phyloP scores from a whole-genome alignment of 345 rosid genomes.

The Lumnitzera littorea region DNA sequence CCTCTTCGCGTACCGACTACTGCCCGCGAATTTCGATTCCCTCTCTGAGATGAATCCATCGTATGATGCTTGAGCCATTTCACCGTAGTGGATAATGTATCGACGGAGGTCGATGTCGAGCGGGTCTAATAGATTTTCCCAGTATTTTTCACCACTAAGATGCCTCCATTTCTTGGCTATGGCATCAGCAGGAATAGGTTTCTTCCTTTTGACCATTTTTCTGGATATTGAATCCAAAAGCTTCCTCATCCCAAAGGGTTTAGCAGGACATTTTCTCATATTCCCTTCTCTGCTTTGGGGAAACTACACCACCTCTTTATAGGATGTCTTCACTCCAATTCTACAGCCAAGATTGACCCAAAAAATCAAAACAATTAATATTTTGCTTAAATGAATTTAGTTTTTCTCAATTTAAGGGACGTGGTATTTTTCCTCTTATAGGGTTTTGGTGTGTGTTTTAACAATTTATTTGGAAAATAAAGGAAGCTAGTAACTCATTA shows the following conservation, averaged over 20 bases:
- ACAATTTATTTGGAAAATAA: too few relatives aligned
- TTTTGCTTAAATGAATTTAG: too few relatives aligned
- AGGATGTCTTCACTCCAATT: too few relatives aligned
- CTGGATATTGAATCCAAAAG: neutral
- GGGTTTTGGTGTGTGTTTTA: too few relatives aligned
- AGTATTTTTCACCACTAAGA: slow-evolving; percentile 53
- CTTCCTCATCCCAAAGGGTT: slow-evolving; percentile 3
- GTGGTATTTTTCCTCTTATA: too few relatives aligned
- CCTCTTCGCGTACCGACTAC: slow-evolving; percentile 44
- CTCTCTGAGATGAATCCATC: slow-evolving; percentile 57
- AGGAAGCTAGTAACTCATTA: too few relatives aligned
- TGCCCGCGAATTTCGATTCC: slow-evolving; percentile 52
- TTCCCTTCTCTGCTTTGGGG: too few relatives aligned
- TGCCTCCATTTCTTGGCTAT: slow-evolving; percentile 53
- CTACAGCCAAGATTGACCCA: too few relatives aligned
- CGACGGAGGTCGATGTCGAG: slow-evolving; percentile 64
- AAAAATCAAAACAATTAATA: too few relatives aligned
- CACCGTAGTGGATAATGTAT: slow-evolving; percentile 68
- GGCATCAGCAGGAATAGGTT: slow-evolving; percentile 10
- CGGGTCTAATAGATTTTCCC: slow-evolving; percentile 61
- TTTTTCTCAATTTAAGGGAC: too few relatives aligned
- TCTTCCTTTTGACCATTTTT: slow-evolving; percentile 23
- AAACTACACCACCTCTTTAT: too few relatives aligned
- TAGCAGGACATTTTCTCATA: neutral
- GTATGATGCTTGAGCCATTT: slow-evolving; percentile 76